Evolutionary conservation across 73 alveolate species (phyloP).

Genomic region (Paramecium octaurelia): DNA sequence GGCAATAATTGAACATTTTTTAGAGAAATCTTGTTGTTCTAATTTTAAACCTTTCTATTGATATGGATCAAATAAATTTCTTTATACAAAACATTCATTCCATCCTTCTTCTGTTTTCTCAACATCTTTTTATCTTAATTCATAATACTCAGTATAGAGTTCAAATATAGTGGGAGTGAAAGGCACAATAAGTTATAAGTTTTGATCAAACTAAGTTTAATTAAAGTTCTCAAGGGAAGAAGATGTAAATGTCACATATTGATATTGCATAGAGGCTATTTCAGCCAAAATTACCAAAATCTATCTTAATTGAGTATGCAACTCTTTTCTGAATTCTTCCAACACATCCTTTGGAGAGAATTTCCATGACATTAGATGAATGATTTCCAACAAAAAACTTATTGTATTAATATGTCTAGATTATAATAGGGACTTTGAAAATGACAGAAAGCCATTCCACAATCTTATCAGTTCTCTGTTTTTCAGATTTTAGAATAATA

Average conservation of each 20-base stretch:
- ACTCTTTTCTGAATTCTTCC: slow-evolving; percentile 42
- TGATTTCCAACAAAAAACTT: slow-evolving; percentile 33
- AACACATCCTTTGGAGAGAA: slow-evolving; percentile 57
- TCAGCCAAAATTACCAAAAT: slow-evolving; percentile 34
- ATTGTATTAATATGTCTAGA: slow-evolving; percentile 51
- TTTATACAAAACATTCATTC: not conserved
- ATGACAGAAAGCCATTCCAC: not conserved
- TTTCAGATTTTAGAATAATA: not conserved
- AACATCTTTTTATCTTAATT: not conserved
- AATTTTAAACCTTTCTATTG: not conserved
- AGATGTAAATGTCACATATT: not conserved
- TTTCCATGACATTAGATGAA: slow-evolving; percentile 52
- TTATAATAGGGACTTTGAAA: not conserved
- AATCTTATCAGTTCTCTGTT: not conserved
- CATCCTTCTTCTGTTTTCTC: slow-evolving; percentile 24
- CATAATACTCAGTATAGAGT: not conserved
- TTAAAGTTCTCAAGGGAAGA: not conserved
- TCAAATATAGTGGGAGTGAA: slow-evolving; percentile 51
- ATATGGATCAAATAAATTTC: not conserved
- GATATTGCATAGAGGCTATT: slow-evolving; percentile 41
- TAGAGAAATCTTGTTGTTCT: not conserved
- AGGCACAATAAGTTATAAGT: slow-evolving; percentile 53
- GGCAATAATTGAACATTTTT: not conserved
- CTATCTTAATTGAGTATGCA: slow-evolving; percentile 34
- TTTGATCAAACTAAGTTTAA: not conserved